Evolutionary conservation across 768 basidiomycete species (phyloP).

Genomic region (Tulasnella sp.): DNA sequence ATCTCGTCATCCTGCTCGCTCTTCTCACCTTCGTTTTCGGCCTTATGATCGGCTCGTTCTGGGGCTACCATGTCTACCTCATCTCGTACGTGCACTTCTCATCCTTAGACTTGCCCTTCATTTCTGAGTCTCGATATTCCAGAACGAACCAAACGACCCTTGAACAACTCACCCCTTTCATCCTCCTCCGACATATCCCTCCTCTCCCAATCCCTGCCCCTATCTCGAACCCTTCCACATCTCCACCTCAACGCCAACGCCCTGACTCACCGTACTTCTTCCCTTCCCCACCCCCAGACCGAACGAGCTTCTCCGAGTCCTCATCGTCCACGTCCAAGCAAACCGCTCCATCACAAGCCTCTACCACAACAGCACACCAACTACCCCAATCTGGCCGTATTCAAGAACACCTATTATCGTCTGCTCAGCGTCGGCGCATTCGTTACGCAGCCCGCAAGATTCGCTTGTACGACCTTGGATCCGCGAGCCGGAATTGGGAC

Average conservation of each 20-base stretch:
- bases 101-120: background rate
- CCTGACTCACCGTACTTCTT: slow-evolving; percentile 26
- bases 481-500: slow-evolving; percentile 56
- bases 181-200: slow-evolving; percentile 63
- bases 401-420: slow-evolving; percentile 61
- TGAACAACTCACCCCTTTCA: slow-evolving; percentile 66
- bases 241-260: background rate
- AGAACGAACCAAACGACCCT: slow-evolving; percentile 85
- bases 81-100: slow-evolving; percentile 47
- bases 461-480: slow-evolving; percentile 61
- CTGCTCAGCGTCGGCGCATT: slow-evolving; percentile 55
- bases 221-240: slow-evolving; percentile 39
- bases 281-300: slow-evolving; percentile 21
- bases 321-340: background rate
- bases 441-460: slow-evolving; percentile 54
- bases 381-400: slow-evolving; percentile 25
- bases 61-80: slow-evolving; percentile 67
- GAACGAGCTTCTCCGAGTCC: background rate
- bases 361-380: slow-evolving; percentile 38
- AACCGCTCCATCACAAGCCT: background rate
- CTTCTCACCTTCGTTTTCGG: slow-evolving; percentile 51
- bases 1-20: slow-evolving; percentile 63
- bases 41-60: slow-evolving; percentile 67
- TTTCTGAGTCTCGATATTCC: background rate
- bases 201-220: slow-evolving; percentile 26